Percentiles rank a stretch among this genome's conserved stretches.
Evolutionary conservation across 176 grass and related monocot species (phyloP).

Genomic region (Themeda triandra): DNA sequence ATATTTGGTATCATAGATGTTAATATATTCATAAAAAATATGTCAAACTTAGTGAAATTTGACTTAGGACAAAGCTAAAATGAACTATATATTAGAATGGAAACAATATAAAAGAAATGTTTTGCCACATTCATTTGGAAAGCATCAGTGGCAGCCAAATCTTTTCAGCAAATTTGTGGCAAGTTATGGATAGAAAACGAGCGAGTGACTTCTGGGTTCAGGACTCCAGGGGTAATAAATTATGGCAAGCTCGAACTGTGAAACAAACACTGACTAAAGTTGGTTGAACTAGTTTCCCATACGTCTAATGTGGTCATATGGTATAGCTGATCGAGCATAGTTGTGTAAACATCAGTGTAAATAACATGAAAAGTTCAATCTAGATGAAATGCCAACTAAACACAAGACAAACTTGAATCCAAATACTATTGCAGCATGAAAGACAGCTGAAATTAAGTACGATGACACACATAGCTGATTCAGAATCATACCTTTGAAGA

Average conservation of each 20-base stretch:
- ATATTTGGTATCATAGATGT: background rate
- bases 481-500: conserved; percentile 65
- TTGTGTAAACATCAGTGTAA: background rate
- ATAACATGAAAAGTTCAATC: background rate
- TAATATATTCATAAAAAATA: background rate
- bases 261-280: background rate
- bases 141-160: background rate
- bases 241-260: background rate
- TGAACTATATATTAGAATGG: background rate
- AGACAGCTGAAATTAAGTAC: background rate
- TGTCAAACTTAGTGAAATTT: background rate
- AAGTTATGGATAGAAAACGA: background rate
- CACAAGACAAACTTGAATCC: background rate
- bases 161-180: background rate
- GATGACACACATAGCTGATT: background rate
- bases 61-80: background rate
- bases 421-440: background rate
- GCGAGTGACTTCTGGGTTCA: background rate
- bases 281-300: background rate
- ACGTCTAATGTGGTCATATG: background rate
- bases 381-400: background rate
- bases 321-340: background rate
- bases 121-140: background rate
- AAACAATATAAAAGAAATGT: too few species aligned
- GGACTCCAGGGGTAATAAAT: too few species aligned